Percentiles rank a stretch among this genome's conserved stretches.
Conservation (phyloP, 345 rosid genomes). For the Psidium guajava region DNA sequence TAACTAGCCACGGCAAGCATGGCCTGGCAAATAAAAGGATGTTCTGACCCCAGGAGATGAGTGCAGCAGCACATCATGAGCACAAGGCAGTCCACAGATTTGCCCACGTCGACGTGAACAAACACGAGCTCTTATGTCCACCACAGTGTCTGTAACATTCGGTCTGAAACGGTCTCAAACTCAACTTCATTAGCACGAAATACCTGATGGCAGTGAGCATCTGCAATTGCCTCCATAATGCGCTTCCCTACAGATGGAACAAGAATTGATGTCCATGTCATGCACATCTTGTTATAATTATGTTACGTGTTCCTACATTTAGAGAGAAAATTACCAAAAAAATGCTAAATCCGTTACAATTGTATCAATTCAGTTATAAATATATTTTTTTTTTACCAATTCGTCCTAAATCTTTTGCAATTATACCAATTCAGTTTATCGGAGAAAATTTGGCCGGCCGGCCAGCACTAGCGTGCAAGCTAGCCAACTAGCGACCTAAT, state of each 20-base stretch:
- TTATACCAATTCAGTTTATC: too few relatives aligned
- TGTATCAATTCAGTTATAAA: too few relatives aligned
- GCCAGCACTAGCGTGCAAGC: too few relatives aligned
- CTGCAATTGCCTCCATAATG: slow-evolving; percentile 67
- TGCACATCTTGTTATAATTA: slow-evolving; percentile 19
- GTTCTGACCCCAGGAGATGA: slow-evolving; percentile 78
- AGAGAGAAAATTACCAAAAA: too few relatives aligned
- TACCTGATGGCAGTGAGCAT: slow-evolving; percentile 89
- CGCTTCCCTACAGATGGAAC: slow-evolving; percentile 90
- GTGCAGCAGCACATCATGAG: slow-evolving; percentile 96
- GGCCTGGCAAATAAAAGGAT: slow-evolving; percentile 69
- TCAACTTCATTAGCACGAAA: slow-evolving; percentile 93
- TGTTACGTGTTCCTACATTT: too few relatives aligned
- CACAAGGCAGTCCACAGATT: slow-evolving; percentile 85
- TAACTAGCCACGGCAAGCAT: slow-evolving; percentile 73
- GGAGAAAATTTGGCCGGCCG: too few relatives aligned
- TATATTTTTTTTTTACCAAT: too few relatives aligned
- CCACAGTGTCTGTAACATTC: slow-evolving; percentile 92
- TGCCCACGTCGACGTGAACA: slow-evolving; percentile 97
- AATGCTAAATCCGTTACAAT: too few relatives aligned
- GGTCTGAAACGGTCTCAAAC: slow-evolving; percentile 89
- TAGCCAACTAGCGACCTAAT: too few relatives aligned
- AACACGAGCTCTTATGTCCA: slow-evolving; percentile 64
- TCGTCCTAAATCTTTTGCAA: too few relatives aligned
- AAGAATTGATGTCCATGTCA: slow-evolving; percentile 78